A percentile compares a stretch with the other conserved stretches of the same genome.
phyloP scores from a whole-genome alignment of 331 rosid species.

The Acacia pycnantha region DNA sequence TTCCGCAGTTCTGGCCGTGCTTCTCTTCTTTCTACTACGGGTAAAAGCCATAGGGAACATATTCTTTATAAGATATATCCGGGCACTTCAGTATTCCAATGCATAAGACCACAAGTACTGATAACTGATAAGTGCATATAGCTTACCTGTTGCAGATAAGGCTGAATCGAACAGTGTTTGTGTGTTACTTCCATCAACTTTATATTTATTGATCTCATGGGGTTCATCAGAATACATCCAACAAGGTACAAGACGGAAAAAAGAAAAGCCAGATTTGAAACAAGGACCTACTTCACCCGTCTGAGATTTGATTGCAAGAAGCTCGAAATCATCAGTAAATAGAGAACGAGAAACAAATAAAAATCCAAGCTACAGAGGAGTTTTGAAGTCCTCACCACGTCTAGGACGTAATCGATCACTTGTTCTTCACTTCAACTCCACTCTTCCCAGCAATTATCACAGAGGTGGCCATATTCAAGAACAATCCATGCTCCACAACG shows the following conservation, averaged over 20 bases:
- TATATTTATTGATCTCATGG: neutral
- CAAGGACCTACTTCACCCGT: neutral
- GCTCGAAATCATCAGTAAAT: neutral
- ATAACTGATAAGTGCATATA: neutral
- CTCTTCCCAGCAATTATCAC: conserved; percentile 65
- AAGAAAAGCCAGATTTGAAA: neutral
- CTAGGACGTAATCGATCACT: conserved; percentile 32
- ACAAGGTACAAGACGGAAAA: neutral
- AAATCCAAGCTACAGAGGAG: neutral
- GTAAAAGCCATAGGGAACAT: conserved; percentile 14
- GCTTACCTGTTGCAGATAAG: neutral
- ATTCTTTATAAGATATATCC: neutral
- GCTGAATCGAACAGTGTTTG: neutral
- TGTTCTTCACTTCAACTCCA: conserved; percentile 59
- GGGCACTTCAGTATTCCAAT: neutral
- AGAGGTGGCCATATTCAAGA: conserved; percentile 75
- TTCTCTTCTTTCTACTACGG: conserved; percentile 28
- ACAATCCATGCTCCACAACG: conserved; percentile 83
- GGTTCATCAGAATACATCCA: neutral
- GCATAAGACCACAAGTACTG: neutral
- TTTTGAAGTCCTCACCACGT: neutral
- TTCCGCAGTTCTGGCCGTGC: conserved; percentile 17
- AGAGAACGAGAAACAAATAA: neutral
- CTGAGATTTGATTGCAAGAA: neutral
- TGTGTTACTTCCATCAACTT: neutral